Percentiles rank a stretch among this genome's conserved stretches.
These are phyloP conservation scores for Sclerotinia subarctica DNA, from an alignment of 2,329 filamentous ascomycete genomes.

Conservation along the genomic window DNA sequence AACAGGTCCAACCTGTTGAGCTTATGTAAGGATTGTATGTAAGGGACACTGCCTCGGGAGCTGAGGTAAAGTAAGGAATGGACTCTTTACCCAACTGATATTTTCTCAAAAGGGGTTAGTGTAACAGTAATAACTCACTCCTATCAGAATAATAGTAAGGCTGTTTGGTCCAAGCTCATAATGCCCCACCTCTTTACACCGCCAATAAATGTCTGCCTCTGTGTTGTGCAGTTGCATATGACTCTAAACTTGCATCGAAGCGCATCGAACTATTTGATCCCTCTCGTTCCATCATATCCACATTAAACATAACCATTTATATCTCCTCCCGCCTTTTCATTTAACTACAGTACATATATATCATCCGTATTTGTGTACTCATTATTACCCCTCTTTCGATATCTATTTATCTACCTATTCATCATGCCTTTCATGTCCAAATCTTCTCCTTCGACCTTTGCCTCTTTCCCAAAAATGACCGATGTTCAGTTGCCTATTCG, in stretches of 20 bases:
- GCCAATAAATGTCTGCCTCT: neutral
- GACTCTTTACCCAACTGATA: too few relatives aligned
- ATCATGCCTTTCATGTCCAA: conserved; percentile 19
- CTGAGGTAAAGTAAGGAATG: neutral
- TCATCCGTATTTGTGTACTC: neutral
- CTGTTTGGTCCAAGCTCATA: neutral
- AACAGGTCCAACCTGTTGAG: neutral
- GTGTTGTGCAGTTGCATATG: conserved; percentile 8
- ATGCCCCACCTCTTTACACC: neutral
- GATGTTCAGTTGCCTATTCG: conserved; percentile 39
- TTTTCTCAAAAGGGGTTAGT: too few relatives aligned
- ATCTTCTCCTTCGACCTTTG: conserved; percentile 13
- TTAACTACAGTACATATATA: conserved; percentile 4
- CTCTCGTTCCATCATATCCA: neutral
- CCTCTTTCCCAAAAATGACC: neutral
- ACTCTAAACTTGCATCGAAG: conserved; percentile 11
- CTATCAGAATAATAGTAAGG: too few relatives aligned
- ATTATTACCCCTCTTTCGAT: neutral
- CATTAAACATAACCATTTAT: conserved; percentile 15
- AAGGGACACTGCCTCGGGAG: neutral
- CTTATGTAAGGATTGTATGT: neutral
- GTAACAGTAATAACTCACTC: too few relatives aligned
- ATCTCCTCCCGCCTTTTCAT: neutral
- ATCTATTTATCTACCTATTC: neutral
- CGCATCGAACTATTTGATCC: conserved; percentile 3